phyloP scores from a whole-genome alignment of 257 asterid genomes.

The Solanum etuberosum region DNA sequence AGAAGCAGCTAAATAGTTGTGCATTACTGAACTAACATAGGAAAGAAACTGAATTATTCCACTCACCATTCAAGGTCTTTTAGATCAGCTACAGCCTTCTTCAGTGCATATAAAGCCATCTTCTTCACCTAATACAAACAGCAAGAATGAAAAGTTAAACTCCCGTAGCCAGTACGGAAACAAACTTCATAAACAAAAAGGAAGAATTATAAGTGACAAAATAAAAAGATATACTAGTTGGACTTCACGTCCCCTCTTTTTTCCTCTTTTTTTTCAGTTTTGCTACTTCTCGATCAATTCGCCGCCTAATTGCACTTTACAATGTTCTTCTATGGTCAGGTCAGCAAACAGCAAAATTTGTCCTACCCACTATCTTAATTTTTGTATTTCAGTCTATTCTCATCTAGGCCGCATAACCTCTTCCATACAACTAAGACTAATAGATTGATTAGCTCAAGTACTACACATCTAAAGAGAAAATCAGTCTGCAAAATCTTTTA shows the following conservation, averaged over 20 bases:
- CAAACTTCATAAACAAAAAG: background rate
- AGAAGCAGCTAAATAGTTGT: background rate
- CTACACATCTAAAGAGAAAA: background rate
- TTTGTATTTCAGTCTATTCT: background rate
- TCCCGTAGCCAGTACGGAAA: background rate
- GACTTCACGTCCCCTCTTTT: background rate
- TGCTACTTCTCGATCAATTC: background rate
- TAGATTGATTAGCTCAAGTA: background rate
- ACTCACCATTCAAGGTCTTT: slow-evolving; percentile 2
- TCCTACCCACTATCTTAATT: background rate
- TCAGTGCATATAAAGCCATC: slow-evolving; percentile 39
- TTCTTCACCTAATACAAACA: slow-evolving; percentile 30
- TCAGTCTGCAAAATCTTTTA: background rate
- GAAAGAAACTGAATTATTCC: background rate
- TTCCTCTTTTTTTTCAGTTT: background rate
- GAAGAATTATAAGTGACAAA: background rate
- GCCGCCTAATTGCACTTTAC: background rate
- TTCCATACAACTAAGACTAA: background rate
- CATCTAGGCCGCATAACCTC: background rate
- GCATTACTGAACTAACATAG: background rate
- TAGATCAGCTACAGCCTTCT: slow-evolving; percentile 9
- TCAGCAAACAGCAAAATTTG: background rate
- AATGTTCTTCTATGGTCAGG: background rate
- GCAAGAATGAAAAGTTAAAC: background rate
- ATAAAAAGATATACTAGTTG: background rate